phyloP scores from a whole-genome alignment of 2,329 filamentous ascomycete genomes.

The Scytalidium sp. region DNA sequence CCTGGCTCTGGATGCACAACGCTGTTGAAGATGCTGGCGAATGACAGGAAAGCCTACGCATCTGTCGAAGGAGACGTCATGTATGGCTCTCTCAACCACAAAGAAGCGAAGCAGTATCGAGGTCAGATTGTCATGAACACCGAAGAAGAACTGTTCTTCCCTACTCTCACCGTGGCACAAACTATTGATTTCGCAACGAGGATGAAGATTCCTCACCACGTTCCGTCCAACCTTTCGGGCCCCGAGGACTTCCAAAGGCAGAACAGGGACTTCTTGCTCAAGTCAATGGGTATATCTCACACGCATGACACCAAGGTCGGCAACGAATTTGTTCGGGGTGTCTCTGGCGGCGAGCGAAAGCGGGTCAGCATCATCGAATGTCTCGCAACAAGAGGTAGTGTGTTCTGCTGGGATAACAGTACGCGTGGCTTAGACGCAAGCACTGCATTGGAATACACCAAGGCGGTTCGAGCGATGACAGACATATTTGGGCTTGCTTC shows the following conservation, averaged over 20 bases:
- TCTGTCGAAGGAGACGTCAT: slow-evolving; percentile 56
- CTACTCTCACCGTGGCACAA: slow-evolving; percentile 46
- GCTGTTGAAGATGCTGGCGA: slow-evolving; percentile 66
- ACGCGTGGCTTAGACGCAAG: slow-evolving; percentile 65
- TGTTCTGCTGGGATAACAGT: slow-evolving; percentile 67
- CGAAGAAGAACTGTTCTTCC: slow-evolving; percentile 50
- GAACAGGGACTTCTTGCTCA: slow-evolving; percentile 23
- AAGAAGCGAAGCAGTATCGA: slow-evolving; percentile 43
- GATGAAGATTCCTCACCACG: slow-evolving; percentile 48
- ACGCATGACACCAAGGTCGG: slow-evolving; percentile 54
- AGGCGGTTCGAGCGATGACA: slow-evolving; percentile 60
- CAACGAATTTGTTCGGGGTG: slow-evolving; percentile 57
- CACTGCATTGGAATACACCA: slow-evolving; percentile 63
- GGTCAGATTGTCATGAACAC: slow-evolving; percentile 57
- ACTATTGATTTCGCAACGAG: slow-evolving; percentile 54
- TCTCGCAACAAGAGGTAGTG: slow-evolving; percentile 27
- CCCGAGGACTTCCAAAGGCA: slow-evolving; percentile 42
- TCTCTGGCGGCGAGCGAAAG: slow-evolving; percentile 60
- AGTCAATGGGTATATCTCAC: slow-evolving; percentile 43
- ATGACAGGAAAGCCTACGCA: slow-evolving; percentile 57
- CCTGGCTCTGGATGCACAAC: slow-evolving; percentile 71
- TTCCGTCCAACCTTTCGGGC: slow-evolving; percentile 40
- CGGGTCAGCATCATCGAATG: slow-evolving; percentile 57
- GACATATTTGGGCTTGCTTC: slow-evolving; percentile 58
- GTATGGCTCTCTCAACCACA: slow-evolving; percentile 44